phyloP scores from a whole-genome alignment of 2,329 filamentous ascomycete genomes.

The Phialemoniopsis sp. region DNA sequence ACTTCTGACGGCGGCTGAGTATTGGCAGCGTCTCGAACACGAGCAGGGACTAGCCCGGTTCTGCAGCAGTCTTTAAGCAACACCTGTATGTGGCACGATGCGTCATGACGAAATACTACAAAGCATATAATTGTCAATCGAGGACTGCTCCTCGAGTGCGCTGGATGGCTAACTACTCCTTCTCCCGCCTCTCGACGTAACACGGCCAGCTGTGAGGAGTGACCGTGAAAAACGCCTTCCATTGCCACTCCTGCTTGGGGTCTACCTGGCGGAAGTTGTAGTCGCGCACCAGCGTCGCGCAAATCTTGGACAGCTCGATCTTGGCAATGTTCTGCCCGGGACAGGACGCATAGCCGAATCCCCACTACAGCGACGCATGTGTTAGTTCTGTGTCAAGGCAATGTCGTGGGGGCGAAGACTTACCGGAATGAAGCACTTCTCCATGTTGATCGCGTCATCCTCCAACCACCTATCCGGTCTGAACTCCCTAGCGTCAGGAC shows the following conservation, averaged over 20 bases:
- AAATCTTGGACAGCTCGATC: conserved; percentile 13
- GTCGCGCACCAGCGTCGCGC: conserved; percentile 11
- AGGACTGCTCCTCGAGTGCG: too few relatives aligned
- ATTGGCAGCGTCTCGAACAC: too few relatives aligned
- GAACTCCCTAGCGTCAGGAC: conserved; percentile 13
- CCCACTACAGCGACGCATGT: conserved; percentile 6
- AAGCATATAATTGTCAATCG: too few relatives aligned
- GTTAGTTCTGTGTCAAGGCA: conserved; percentile 1
- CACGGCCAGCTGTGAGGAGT: too few relatives aligned
- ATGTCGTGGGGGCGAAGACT: conserved; percentile 3
- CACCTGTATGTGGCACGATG: too few relatives aligned
- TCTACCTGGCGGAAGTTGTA: conserved; percentile 3
- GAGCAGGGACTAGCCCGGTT: too few relatives aligned
- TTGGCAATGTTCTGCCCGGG: conserved; percentile 13
- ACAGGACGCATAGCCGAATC: conserved; percentile 11
- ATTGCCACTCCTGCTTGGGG: background rate
- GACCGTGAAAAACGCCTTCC: background rate
- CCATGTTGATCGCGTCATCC: conserved; percentile 5
- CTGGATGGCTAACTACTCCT: too few relatives aligned
- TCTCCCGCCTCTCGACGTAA: background rate
- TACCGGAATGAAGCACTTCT: conserved; percentile 14
- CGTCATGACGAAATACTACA: too few relatives aligned
- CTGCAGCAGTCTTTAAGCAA: too few relatives aligned
- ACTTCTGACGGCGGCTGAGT: conserved; percentile 5
- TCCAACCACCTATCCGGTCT: conserved; percentile 13